Conservation (phyloP, 179 eudicot species). For the Corrigiola litoralis region DNA sequence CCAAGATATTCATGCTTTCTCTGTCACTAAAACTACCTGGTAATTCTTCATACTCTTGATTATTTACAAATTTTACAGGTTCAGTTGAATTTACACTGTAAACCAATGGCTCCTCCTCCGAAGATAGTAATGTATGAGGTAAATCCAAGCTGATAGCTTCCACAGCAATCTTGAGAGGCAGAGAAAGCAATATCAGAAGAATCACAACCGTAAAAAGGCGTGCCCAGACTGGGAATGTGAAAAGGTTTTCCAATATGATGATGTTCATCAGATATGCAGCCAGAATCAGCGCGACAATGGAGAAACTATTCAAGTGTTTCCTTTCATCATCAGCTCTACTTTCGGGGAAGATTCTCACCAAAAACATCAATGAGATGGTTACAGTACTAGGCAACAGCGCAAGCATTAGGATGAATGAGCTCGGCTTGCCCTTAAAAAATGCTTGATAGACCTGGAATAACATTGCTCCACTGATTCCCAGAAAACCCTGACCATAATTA, state of each 20-base stretch:
- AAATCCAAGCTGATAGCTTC: constrained; percentile 21
- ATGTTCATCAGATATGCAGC: constrained; percentile 54
- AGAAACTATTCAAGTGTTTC: constrained; percentile 56
- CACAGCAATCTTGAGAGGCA: constrained; percentile 36
- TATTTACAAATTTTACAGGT: constrained; percentile 7
- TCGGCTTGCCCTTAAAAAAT: constrained; percentile 45
- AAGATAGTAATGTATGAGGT: not conserved
- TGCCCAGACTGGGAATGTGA: constrained; percentile 39
- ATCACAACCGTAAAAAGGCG: constrained; percentile 26
- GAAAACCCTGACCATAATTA: constrained; percentile 65
- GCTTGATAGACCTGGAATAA: constrained; percentile 63
- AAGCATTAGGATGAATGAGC: constrained; percentile 58
- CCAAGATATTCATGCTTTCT: constrained; percentile 33
- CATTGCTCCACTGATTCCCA: constrained; percentile 84
- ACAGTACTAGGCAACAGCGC: constrained; percentile 53
- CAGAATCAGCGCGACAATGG: constrained; percentile 39
- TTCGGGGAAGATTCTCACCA: constrained; percentile 39
- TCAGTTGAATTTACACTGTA: constrained; percentile 1
- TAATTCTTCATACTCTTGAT: constrained; percentile 12
- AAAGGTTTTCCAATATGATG: constrained; percentile 45
- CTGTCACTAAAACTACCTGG: constrained; percentile 9
- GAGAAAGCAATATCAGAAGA: constrained; percentile 45
- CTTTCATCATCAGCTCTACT: constrained; percentile 32
- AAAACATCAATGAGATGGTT: constrained; percentile 51
- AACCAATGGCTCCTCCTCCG: constrained; percentile 16